Conservation (phyloP, 2,329 filamentous ascomycete species). For the Colletotrichum orchidophilum region DNA sequence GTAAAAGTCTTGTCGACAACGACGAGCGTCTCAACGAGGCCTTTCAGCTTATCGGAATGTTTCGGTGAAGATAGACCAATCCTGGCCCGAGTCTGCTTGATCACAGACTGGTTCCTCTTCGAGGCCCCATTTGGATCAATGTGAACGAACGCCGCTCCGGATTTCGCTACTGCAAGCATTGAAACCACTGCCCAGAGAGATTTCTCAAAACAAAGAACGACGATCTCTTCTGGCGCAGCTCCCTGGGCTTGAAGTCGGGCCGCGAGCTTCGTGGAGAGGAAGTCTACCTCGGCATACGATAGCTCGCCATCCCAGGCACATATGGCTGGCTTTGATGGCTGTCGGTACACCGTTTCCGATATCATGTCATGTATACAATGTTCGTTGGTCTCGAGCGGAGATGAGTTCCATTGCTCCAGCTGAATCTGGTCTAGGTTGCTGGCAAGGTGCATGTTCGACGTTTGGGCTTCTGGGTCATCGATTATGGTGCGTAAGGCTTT, state of each 20-base stretch:
- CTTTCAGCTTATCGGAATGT: neutral
- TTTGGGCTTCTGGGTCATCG: neutral
- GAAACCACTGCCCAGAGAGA: constrained; percentile 39
- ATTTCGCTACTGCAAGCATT: constrained; percentile 43
- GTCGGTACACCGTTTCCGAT: neutral
- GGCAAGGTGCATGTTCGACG: neutral
- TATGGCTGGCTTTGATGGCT: constrained; percentile 21
- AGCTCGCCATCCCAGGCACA: constrained; percentile 37
- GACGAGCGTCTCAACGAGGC: neutral
- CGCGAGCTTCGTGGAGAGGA: constrained; percentile 33
- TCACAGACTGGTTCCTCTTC: constrained; percentile 12
- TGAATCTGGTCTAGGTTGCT: constrained; percentile 4
- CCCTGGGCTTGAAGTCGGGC: constrained; percentile 27
- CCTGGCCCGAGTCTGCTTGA: constrained; percentile 4
- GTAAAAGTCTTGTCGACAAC: neutral
- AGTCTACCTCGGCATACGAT: constrained; percentile 36
- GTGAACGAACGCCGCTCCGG: constrained; percentile 44
- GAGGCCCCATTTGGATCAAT: constrained; percentile 37
- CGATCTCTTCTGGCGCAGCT: constrained; percentile 33
- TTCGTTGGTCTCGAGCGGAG: constrained; percentile 8
- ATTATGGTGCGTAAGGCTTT: neutral
- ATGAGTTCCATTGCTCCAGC: constrained; percentile 1
- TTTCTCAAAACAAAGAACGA: constrained; percentile 43
- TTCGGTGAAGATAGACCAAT: constrained; percentile 4
- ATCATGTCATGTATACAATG: constrained; percentile 25